Evolutionary conservation across 345 rosid genomes (phyloP), one percentile per base, ranked within the genome.

Genomic region (Pistacia atlantica): DNA sequence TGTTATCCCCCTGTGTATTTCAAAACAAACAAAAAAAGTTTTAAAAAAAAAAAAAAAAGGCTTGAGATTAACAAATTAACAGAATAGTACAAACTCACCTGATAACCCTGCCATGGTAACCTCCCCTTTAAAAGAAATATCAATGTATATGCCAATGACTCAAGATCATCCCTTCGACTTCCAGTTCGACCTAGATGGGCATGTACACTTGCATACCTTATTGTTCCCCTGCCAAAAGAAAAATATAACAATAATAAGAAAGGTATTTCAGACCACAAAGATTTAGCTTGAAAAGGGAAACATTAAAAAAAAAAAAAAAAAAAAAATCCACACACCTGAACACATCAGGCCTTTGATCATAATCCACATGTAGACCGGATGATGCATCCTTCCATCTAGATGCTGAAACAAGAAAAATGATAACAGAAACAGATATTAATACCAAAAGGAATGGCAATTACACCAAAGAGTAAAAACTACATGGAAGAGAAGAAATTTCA

Each of bases 41-140:
- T 67, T 7, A 55, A 11, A 67, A 25, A 25, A 71, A 9, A 60
- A 11, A 67, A 60, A 66, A 60, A 65, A 60, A 61, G 38, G 46
- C 20, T 69, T 69, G 46, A 35, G n/a, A 60, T n/a, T 35, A 14
- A 2, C 31, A n/a, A 74, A 65, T 13, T 51, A 33, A 67, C 60
- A 69, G 28, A 56, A 38, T 37, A 13, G 18, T 8, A 51, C 12
- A 68, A 81, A 67, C 78, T 69, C 69, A 89, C 98, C 90, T 93
- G 96, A 78, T 88, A 95, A 20, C 98, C 98, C 83, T 95, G 98
- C 98, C 98, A 95, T 14, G 98, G 98, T 86, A 95, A 88, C 78
- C 97, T 90, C 75, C 98, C 98, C 72, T 86, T 92, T 73, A 95
- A 84, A 64, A 95, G 93, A 86, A 95, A 95, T 81, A 95, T 90